A percentile compares a stretch with the other conserved stretches of the same genome.
phyloP scores from a whole-genome alignment of 2,329 filamentous ascomycete genomes.

The Claviceps paspali region DNA sequence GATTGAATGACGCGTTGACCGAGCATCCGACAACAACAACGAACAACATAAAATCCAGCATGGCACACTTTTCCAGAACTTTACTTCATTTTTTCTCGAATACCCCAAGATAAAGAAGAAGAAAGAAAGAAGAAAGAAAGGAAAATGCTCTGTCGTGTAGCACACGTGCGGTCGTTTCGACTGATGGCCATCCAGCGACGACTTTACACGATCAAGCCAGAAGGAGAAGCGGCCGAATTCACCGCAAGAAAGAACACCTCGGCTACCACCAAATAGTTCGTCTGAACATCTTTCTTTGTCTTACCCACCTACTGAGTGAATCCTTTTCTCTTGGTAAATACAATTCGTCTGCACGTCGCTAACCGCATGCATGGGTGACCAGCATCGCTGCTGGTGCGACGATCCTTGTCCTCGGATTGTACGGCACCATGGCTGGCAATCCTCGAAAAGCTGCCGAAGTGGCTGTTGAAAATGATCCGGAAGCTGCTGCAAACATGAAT shows the following conservation, averaged over 20 bases:
- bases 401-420: neutral
- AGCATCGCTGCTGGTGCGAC: neutral
- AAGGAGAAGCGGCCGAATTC: neutral
- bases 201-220: neutral
- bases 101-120: too few relatives aligned
- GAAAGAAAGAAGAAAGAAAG: too few relatives aligned
- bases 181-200: neutral
- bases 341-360: too few relatives aligned
- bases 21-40: too few relatives aligned
- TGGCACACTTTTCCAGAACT: too few relatives aligned
- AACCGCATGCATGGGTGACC: neutral
- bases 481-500: neutral
- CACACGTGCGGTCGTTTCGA: neutral
- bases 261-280: neutral
- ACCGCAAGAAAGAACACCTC: neutral
- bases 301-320: neutral
- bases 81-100: too few relatives aligned
- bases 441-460: neutral
- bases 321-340: too few relatives aligned
- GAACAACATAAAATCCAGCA: too few relatives aligned
- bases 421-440: neutral
- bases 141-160: neutral
- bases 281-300: neutral
- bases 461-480: neutral
- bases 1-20: slow-evolving; percentile 1